Conservation (phyloP, 108 stramenopile species). For the Pseudonitzschia multiseries region DNA sequence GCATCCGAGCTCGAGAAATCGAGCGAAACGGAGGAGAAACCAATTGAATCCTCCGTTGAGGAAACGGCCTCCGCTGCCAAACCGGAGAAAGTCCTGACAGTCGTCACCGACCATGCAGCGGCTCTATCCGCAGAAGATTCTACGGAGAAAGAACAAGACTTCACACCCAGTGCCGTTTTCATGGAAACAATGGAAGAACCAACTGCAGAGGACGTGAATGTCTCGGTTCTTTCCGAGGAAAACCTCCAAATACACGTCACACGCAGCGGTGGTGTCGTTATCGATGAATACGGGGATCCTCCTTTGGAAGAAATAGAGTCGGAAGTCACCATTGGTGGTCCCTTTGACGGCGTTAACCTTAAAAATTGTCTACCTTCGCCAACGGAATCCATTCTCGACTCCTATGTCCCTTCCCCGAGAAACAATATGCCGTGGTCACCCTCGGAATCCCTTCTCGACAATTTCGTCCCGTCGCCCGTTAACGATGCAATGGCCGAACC, state of each 20-base stretch:
- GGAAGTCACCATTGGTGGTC: constrained; percentile 12
- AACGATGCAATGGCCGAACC: neutral
- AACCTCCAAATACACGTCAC: neutral
- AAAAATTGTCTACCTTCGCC: neutral
- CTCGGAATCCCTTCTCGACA: neutral
- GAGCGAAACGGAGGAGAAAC: neutral
- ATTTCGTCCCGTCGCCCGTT: neutral
- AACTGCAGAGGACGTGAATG: neutral
- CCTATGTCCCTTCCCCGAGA: neutral
- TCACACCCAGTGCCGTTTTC: neutral
- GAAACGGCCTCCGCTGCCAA: too few relatives aligned
- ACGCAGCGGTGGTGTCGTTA: neutral
- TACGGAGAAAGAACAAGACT: neutral
- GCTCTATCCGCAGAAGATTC: neutral
- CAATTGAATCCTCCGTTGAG: neutral
- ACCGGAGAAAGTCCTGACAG: neutral
- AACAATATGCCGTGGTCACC: neutral
- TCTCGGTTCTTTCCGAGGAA: neutral
- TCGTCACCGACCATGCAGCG: neutral
- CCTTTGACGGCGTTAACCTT: neutral
- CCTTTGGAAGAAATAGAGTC: constrained; percentile 15
- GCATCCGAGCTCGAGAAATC: neutral
- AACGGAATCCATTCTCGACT: constrained; percentile 3
- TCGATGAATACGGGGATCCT: constrained; percentile 24
- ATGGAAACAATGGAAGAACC: neutral